Conservation (phyloP, 2,329 filamentous ascomycete species). For the Emmonsia crescens region DNA sequence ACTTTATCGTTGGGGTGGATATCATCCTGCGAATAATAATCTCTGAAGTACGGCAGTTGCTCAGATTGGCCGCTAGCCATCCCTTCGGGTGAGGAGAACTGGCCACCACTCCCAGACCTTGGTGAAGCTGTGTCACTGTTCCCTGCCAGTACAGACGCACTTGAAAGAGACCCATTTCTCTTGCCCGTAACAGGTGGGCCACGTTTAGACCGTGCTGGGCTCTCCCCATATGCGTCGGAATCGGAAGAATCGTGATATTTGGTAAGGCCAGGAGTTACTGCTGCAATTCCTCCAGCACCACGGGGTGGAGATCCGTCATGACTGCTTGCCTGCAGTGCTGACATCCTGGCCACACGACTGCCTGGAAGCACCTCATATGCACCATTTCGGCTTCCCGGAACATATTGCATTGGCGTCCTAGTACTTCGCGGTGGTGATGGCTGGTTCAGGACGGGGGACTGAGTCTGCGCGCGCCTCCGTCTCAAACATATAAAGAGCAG, state of each 20-base stretch:
- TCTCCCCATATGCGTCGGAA: conserved; percentile 61
- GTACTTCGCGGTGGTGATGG: conserved; percentile 55
- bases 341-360: conserved; percentile 89
- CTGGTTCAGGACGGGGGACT: conserved; percentile 76
- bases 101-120: conserved; percentile 52
- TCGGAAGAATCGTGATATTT: conserved; percentile 42
- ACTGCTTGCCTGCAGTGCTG: conserved; percentile 70
- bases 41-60: conserved; percentile 91
- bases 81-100: conserved; percentile 75
- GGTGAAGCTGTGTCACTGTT: conserved; percentile 61
- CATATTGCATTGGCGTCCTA: conserved; percentile 34
- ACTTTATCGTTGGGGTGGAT: conserved; percentile 87
- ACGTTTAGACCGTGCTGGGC: conserved; percentile 52
- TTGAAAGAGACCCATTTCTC: conserved; percentile 81
- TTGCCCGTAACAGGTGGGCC: conserved; percentile 43
- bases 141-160: conserved; percentile 60
- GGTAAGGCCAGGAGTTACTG: conserved; percentile 18
- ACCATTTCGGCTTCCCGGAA: conserved; percentile 24
- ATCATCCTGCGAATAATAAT: conserved; percentile 96
- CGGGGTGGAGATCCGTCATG: conserved; percentile 44
- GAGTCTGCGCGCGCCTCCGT: conserved; percentile 48
- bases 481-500: conserved; percentile 49
- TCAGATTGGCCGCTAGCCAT: conserved; percentile 85
- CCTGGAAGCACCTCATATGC: conserved; percentile 71
- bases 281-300: conserved; percentile 41